phyloP scores from a whole-genome alignment of 2,329 filamentous ascomycete genomes.

The Rutstroemia sp. region DNA sequence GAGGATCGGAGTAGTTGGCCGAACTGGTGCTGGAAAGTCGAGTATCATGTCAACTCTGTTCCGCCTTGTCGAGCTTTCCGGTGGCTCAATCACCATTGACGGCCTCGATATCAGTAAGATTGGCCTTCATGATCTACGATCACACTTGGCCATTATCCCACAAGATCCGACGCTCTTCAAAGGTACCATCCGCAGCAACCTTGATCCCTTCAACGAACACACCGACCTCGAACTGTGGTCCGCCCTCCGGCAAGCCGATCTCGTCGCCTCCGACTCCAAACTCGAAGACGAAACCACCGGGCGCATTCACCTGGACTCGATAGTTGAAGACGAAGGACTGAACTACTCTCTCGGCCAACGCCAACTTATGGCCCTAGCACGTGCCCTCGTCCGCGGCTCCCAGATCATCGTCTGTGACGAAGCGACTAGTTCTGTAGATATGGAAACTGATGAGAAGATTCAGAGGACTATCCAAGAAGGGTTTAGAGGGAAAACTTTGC shows the following conservation, averaged over 20 bases:
- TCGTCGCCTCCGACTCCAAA: slow-evolving; percentile 46
- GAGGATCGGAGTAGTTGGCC: slow-evolving; percentile 72
- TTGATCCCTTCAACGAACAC: slow-evolving; percentile 76
- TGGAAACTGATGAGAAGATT: slow-evolving; percentile 95
- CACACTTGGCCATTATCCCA: slow-evolving; percentile 72
- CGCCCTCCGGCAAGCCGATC: slow-evolving; percentile 67
- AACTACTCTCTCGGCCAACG: slow-evolving; percentile 95
- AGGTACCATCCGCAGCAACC: slow-evolving; percentile 70
- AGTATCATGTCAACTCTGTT: slow-evolving; percentile 80
- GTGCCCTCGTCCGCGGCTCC: slow-evolving; percentile 78
- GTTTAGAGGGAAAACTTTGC: slow-evolving; percentile 78
- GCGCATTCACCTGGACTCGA: slow-evolving; percentile 73
- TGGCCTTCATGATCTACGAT: slow-evolving; percentile 68
- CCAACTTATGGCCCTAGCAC: slow-evolving; percentile 88
- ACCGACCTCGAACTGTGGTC: slow-evolving; percentile 72
- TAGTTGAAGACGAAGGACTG: slow-evolving; percentile 88
- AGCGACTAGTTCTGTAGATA: slow-evolving; percentile 86
- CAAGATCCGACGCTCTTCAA: slow-evolving; percentile 80
- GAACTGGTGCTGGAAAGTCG: slow-evolving; percentile 76
- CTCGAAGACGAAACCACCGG: slow-evolving; percentile 33
- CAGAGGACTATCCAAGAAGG: slow-evolving; percentile 79
- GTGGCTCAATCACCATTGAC: slow-evolving; percentile 56
- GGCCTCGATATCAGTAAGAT: slow-evolving; percentile 64
- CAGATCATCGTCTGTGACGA: slow-evolving; percentile 97
- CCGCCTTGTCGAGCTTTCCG: slow-evolving; percentile 61